Percentiles rank a stretch among this genome's conserved stretches.
phyloP scores from a whole-genome alignment of 2,329 filamentous ascomycete genomes.

The Venturia effusa region DNA sequence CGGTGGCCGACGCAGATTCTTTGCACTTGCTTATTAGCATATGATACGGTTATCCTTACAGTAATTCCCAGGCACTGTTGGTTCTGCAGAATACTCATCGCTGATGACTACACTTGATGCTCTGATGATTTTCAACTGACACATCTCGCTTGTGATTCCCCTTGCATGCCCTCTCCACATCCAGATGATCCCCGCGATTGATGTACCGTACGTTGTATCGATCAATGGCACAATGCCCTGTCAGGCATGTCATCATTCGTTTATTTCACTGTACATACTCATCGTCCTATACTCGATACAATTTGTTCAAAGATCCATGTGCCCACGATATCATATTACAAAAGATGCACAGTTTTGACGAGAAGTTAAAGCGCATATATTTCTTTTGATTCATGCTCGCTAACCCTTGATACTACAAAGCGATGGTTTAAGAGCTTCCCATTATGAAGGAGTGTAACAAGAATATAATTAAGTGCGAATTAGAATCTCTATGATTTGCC shows the following conservation, averaged over 20 bases:
- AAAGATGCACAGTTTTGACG: not conserved
- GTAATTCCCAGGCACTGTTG: not conserved
- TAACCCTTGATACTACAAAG: not conserved
- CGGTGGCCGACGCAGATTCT: not conserved
- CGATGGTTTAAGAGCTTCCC: not conserved
- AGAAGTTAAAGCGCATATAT: too few species aligned
- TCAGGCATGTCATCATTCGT: not conserved
- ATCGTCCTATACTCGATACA: too few species aligned
- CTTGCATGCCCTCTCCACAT: not conserved
- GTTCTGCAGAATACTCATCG: not conserved
- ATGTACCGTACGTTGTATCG: too few species aligned
- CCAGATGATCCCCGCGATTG: not conserved
- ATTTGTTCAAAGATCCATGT: too few species aligned
- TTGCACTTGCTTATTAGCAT: not conserved
- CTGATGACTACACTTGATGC: too few species aligned
- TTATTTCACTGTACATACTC: not conserved
- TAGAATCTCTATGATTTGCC: not conserved
- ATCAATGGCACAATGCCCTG: too few species aligned
- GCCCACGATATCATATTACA: too few species aligned
- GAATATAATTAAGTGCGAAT: too few species aligned
- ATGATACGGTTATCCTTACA: not conserved
- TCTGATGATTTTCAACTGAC: too few species aligned
- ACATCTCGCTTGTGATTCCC: too few species aligned
- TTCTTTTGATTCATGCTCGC: not conserved
- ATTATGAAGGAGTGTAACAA: not conserved